phyloP scores from a whole-genome alignment of 129 eudicot species.

The Kitagawia praeruptora region DNA sequence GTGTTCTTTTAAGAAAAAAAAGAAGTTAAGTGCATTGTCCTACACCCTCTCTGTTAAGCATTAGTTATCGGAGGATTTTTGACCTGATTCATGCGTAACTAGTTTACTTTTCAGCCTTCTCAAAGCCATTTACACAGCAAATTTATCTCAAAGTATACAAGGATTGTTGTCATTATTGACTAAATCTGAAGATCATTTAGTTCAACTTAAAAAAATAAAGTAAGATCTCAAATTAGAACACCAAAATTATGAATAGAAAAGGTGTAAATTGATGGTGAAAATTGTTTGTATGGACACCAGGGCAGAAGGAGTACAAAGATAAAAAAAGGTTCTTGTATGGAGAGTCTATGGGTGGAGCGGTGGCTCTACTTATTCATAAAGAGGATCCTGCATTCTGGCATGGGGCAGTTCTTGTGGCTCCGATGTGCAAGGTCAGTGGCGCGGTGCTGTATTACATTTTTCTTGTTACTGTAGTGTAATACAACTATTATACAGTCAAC shows the following conservation, averaged over 20 bases:
- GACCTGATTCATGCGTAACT: no score
- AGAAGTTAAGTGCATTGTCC: no score
- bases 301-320: constrained; percentile 45
- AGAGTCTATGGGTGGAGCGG: constrained; percentile 99
- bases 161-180: background rate
- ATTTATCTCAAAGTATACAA: background rate
- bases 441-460: constrained; percentile 6
- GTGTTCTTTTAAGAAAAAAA: no score
- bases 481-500: background rate
- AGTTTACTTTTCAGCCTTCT: no score
- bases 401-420: constrained; percentile 90
- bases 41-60: no score
- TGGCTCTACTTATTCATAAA: constrained; percentile 65
- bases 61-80: no score
- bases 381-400: constrained; percentile 91
- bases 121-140: background rate
- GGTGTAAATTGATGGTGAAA: background rate
- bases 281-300: constrained; percentile 25
- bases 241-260: background rate
- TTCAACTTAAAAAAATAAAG: background rate
- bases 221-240: background rate
- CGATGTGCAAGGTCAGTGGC: constrained; percentile 96
- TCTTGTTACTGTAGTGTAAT: background rate
- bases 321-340: constrained; percentile 84
- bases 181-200: background rate